Conservation (phyloP, 2,329 filamentous ascomycete genomes). For the Phialophora expanda region DNA sequence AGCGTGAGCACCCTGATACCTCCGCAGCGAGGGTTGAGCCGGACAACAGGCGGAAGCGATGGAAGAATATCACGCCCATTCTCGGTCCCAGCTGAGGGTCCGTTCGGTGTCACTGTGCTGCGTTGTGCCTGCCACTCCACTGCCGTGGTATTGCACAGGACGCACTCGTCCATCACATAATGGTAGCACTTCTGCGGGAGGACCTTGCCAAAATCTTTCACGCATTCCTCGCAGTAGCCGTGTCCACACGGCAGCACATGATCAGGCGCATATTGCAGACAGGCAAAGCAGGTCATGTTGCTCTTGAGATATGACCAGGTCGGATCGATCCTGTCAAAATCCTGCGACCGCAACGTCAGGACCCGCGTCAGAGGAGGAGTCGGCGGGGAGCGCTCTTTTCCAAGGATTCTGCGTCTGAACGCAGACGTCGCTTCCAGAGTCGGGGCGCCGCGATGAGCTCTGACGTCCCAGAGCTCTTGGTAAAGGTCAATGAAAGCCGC, state of each 20-base stretch:
- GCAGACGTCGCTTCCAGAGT: conserved; percentile 1
- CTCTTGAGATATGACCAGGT: conserved; percentile 7
- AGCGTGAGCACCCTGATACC: conserved; percentile 11
- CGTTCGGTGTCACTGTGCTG: too few species aligned
- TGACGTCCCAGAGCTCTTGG: conserved; percentile 5
- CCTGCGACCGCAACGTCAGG: neutral
- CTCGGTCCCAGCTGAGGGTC: neutral
- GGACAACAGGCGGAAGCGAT: neutral
- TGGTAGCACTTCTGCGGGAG: conserved; percentile 7
- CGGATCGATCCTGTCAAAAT: neutral
- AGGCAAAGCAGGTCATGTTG: conserved; percentile 17
- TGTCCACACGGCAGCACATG: conserved; percentile 14
- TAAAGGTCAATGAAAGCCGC: conserved; percentile 5
- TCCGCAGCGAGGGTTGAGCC: conserved; percentile 13
- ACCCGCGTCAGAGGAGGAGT: neutral
- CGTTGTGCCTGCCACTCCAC: conserved; percentile 1
- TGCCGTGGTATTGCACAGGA: conserved; percentile 6
- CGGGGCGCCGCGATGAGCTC: conserved; percentile 1
- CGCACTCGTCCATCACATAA: conserved; percentile 4
- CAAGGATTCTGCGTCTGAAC: conserved; percentile 7
- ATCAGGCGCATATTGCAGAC: conserved; percentile 12
- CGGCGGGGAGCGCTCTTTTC: neutral
- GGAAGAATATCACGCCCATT: neutral
- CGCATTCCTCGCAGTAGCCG: conserved; percentile 12
- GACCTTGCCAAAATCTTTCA: conserved; percentile 7